These are phyloP conservation scores for Cornus controversa DNA, from an alignment of 148 eudicot genomes.

Conservation along the genomic window DNA sequence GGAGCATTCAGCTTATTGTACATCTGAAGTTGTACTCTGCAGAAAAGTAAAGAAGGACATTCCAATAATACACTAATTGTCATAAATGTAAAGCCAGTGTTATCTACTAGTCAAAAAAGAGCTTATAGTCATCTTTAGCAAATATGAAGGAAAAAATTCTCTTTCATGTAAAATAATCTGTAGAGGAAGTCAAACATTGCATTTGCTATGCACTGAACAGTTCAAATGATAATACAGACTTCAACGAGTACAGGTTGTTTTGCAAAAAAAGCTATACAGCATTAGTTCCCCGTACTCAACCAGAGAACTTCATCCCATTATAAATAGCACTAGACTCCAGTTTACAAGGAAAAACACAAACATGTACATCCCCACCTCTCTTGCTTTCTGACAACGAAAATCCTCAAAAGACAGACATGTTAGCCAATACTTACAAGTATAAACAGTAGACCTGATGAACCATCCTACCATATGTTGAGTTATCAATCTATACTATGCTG, in stretches of 20 bases:
- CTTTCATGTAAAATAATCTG: background rate
- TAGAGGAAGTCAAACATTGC: no score
- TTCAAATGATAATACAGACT: background rate
- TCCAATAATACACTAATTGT: no score
- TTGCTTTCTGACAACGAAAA: background rate
- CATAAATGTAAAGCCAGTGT: background rate
- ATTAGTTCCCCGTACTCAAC: background rate
- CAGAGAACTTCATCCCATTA: background rate
- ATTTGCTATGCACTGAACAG: background rate
- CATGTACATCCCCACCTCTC: background rate
- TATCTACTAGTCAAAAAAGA: background rate
- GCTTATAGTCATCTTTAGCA: background rate
- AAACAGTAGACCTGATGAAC: background rate
- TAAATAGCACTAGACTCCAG: background rate
- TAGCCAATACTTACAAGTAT: constrained; percentile 11
- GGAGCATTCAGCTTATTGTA: background rate
- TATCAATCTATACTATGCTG: background rate
- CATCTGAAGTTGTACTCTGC: background rate
- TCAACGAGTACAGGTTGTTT: no score
- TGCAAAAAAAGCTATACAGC: background rate
- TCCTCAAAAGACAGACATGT: constrained; percentile 1
- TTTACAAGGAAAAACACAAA: background rate
- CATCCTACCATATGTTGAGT: background rate
- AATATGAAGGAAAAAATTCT: background rate
- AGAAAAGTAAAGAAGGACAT: background rate